Evolutionary conservation across 495 filamentous ascomycete species (phyloP), one percentile per base, ranked within the genome.

Genomic region (Podospora australis): DNA sequence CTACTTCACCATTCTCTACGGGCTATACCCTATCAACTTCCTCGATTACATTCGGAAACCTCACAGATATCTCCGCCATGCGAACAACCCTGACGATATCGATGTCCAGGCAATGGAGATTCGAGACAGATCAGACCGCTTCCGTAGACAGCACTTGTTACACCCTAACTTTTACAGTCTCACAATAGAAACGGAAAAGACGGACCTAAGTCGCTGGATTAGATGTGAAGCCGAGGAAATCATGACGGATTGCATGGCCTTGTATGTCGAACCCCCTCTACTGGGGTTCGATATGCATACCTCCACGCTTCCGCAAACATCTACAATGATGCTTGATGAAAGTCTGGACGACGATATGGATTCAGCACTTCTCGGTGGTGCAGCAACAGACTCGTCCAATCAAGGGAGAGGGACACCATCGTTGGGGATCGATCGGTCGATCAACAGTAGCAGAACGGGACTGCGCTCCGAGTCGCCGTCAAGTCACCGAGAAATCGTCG

Each of bases 1-100:
- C 57, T 77, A 95, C 74, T 81, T 96, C 74, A 80, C 88, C 7
- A 79, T 86, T 35, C 68, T 89, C 2, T 89, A 89, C 50, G 85
- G 85, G 10, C 68, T 89, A 7, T 89, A 88, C 52, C 85, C 85
- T n/a, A 77, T 87, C 49, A 87, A 87, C 58, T 83, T 89, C 59
- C 76, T 83, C 70, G 78, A 78, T 53, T 89, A 86, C 64, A 82
- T 89, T 38, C 73, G 84, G 20, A 87, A 89, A 54, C 84, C 85
- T 2, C 77, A 84, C 28, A 75, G 80, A 55, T 87, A 81, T 49
- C 66, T 89, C 2, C 78, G 83, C 30, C 76, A 81, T 54, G 74
- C 77, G 6, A 70, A 81, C 39, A 79, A 78, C 42, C 74, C 76
- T 17, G 80, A 87, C 22, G 80, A 83, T 35, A 72, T 88, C 35